phyloP scores from a whole-genome alignment of 345 rosid species.

The Aquilaria sinensis region DNA sequence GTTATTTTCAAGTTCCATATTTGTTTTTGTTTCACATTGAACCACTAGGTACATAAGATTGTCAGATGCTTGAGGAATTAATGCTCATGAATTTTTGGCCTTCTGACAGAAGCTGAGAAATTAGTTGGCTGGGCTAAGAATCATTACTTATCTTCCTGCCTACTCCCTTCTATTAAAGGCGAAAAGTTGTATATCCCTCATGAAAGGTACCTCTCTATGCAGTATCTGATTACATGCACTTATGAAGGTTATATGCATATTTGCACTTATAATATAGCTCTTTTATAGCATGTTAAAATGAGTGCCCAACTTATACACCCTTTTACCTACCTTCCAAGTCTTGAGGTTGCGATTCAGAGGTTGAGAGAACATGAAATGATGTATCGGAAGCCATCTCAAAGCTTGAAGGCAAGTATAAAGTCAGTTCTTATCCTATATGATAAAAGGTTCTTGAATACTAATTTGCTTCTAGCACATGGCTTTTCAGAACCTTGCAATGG shows the following conservation, averaged over 20 bases:
- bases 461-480: constrained; percentile 18
- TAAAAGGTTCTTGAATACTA: constrained; percentile 8
- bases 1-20: no score
- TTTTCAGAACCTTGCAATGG: constrained; percentile 79
- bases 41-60: no score
- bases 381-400: constrained; percentile 61
- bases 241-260: background rate
- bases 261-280: background rate
- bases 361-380: constrained; percentile 73
- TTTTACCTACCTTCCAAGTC: constrained; percentile 47
- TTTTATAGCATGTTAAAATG: no score
- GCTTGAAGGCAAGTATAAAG: constrained; percentile 58
- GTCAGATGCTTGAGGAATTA: no score
- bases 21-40: no score
- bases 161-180: constrained; percentile 58
- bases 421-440: constrained; percentile 6
- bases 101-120: constrained; percentile 74
- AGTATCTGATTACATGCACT: background rate
- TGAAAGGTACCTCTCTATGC: constrained; percentile 50
- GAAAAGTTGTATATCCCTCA: constrained; percentile 66
- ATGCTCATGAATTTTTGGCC: constrained; percentile 3
- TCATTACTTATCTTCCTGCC: constrained; percentile 69
- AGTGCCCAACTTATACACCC: constrained; percentile 13
- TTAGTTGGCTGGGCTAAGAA: constrained; percentile 97
- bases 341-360: constrained; percentile 75